Base-by-base conservation (phyloP, 2,329 filamentous ascomycete species). In the Pseudopyrenochaeta lycopersici region DNA sequence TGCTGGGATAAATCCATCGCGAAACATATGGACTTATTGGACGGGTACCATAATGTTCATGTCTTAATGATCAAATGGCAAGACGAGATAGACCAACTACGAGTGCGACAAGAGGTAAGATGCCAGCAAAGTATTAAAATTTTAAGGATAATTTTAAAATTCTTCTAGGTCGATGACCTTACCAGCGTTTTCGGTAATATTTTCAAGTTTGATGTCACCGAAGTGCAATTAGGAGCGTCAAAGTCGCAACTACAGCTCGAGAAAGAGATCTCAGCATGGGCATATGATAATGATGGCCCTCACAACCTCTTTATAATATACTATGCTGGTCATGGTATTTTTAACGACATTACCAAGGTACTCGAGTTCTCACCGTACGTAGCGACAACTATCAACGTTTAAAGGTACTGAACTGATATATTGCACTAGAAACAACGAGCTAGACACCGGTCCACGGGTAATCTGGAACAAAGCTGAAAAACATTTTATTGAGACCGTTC, bases 261-360 rank as follows among this genome's bases (percentile, higher is more conserved):
- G 2, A 32, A n/a, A 2, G 49, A 27, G 1, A 40, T 67, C 4
- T 15, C 30, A 1, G 21, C 21, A 7, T 60, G 58, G 23, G 42
- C 57, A 14, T 31, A 30, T 6, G 40, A 53, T 3, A 9, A 65
- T 14, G 64, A 58, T 38, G 51, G 45, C 1, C 45, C 43, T 2
- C 30, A 62, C 23, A 64, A 57, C 32, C 55, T 70, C 1, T 49
- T 70, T 23, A 66, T 70, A 12, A 35, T 64, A 9, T 62, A 63
- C 33, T 63, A 60, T 43, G 47, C 56, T 12, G 58, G 61, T 2
- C 58, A 63, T 48, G 56, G 51, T 5, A 17, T 59, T 14, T 62
- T 29, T 21, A 14, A 52, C 20, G 7, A 38, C 1, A 27, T 51
- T 3, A 31, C n/a, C 11, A 43, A 49, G 12, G 21, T 31, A 3